Evolutionary conservation across 768 basidiomycete species (phyloP), one percentile per base, ranked within the genome.

Genomic region (Suillus fuscotomentosus): DNA sequence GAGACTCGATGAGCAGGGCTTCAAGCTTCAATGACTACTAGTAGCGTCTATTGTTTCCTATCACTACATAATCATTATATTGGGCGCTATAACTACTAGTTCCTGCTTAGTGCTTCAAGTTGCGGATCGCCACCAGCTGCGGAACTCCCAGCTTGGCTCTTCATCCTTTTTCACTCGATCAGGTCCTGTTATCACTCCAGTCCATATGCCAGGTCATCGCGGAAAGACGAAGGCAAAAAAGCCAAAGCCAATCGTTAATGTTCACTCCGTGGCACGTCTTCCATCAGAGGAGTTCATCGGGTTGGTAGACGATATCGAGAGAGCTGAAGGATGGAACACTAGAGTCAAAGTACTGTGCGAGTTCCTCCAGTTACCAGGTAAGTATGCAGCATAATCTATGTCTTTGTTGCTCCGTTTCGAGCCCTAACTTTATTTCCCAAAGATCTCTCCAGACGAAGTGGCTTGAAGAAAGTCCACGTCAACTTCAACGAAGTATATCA

Each of bases 401-500:
- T 10, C 4, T 5, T 17, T 39, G 17, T 4, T 5, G 0, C 0
- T 17, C 0, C 48, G 9, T 11, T 51, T 57, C 22, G 15, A 27
- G 53, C 3, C 31, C 66, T 68, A 14, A 71, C 47, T 55, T 5
- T n/a, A 39, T 55, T 7, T 9, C 59, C 9, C 17, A 14, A 66
- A 89, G 88, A 89, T 70, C 75, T 89, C 20, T 77, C 79, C 7
- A 83, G 77, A 15, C 78, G 86, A 38, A 83, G 80, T 69, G 88
- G 87, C 14, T 74, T 90, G 65, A 90, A 87, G 73, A 87, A 84
- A 68, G 78, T 88, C 6, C 86, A 89, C 70, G 74, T 77, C 39
- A 81, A 84, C 68, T 89, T 90, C 68, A 81, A 82, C 50, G 75
- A 74, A 3, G 80, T 88, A 42, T 86, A 83, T 65, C 69, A 73